Evolutionary conservation across 1,284 basidiomycete genomes (phyloP), one percentile per base, ranked within the genome.

Genomic region (Naganishia cerealis): DNA sequence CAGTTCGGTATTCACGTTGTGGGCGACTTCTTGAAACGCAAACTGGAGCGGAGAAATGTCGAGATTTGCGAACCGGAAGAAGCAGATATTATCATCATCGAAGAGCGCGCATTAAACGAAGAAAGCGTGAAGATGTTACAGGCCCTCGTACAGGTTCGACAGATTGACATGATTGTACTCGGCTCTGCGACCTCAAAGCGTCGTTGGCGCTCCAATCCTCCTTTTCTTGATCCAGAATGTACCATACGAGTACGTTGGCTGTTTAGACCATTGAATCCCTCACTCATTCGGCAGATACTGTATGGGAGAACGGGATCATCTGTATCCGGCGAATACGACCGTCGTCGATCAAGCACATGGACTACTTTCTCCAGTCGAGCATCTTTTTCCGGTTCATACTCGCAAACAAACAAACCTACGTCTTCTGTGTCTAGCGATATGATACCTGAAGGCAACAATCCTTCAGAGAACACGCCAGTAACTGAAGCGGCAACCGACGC

Each of bases 21-120:
- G 2, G 67, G 57, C 16, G 67, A 62, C 18, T 61, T 55, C 55
- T 21, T 68, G 39, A 53, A 68, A 46, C 59, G 67, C 7, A 62
- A 68, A 46, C 61, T 68, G 15, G 18, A 42, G 12, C 59, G 7
- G 63, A 75, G 9, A 74, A 75, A 6, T 76, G 76, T 48, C 65
- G 70, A 76, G n/a, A 73, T 76, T 9, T 57, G 62, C 16, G n/a
- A 58, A 0, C 16, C 72, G 2, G 50, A 65, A 18, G 71, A 77
- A 39, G 79, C 79, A 15, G 75, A 79, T 18, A 58, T 79, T 21
- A 66, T 79, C 24, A 59, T 80, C 36, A 57, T 69, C 26, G 67
- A 79, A 57, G 67, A 69, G 46, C 55, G 26, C 9, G 63, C 56
- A 15, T 24, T 58, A 24, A 56, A 53, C 18, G 57, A 21, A 5